These are phyloP conservation scores for Fusarium secorum DNA, from an alignment of 2,329 filamentous ascomycete species.

Conservation along the genomic window DNA sequence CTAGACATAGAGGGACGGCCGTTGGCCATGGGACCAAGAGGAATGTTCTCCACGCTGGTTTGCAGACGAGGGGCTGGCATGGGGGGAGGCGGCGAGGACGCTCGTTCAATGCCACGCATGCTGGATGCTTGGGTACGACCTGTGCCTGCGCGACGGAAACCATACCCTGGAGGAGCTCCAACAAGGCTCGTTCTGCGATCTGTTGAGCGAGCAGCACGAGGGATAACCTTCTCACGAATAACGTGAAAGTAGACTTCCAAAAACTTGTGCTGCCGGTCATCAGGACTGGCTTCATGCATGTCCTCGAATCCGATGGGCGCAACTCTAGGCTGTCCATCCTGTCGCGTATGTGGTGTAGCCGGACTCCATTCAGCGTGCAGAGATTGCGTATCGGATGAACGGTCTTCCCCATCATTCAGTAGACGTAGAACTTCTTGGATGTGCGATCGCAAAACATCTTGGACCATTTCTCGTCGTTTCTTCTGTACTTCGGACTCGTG, in stretches of 20 bases:
- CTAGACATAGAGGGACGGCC: conserved; percentile 5
- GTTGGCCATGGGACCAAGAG: conserved; percentile 14
- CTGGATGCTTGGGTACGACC: conserved; percentile 39
- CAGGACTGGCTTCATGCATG: conserved; percentile 56
- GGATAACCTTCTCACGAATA: conserved; percentile 53
- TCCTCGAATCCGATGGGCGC: conserved; percentile 50
- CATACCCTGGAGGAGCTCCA: conserved; percentile 32
- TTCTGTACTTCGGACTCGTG: conserved; percentile 33
- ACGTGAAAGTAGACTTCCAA: conserved; percentile 61
- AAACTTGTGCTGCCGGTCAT: conserved; percentile 59
- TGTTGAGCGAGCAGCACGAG: conserved; percentile 43
- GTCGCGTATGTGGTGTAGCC: conserved; percentile 6
- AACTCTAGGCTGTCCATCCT: conserved; percentile 15
- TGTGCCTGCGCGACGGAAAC: conserved; percentile 33
- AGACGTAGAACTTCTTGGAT: conserved; percentile 58
- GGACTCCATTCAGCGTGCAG: conserved; percentile 31
- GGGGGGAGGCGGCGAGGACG: conserved; percentile 4
- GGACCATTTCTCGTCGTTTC: conserved; percentile 49
- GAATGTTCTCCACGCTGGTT: conserved; percentile 14
- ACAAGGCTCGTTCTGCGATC: conserved; percentile 39
- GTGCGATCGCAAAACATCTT: conserved; percentile 58
- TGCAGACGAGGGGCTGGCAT: conserved; percentile 17
- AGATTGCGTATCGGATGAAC: conserved; percentile 37
- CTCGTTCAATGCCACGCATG: conserved; percentile 20
- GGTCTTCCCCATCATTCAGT: conserved; percentile 52